phyloP scores from a whole-genome alignment of 345 rosid species.

The Durio zibethinus region DNA sequence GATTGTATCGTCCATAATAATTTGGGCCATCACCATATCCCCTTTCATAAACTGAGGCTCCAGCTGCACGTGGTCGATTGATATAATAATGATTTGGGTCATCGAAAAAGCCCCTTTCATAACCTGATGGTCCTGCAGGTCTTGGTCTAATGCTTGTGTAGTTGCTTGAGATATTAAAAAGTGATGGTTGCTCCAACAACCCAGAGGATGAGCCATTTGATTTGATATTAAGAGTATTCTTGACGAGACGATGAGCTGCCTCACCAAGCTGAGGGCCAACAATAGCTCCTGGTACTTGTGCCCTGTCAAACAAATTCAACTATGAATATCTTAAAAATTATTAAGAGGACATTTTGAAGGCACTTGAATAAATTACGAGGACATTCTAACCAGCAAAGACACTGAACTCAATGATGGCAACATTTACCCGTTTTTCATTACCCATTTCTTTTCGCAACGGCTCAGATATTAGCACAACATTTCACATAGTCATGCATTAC shows the following conservation, averaged over 20 bases:
- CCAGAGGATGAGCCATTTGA: conserved; percentile 50
- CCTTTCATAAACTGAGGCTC: conserved; percentile 52
- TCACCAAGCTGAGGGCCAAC: conserved; percentile 75
- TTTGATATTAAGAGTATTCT: conserved; percentile 78
- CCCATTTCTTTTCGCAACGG: background rate
- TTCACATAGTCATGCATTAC: background rate
- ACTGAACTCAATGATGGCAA: background rate
- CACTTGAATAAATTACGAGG: background rate
- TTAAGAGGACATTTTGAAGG: background rate
- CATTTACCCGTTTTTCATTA: background rate
- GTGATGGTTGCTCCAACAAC: conserved; percentile 40
- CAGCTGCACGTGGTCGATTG: conserved; percentile 52
- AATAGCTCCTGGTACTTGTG: conserved; percentile 76
- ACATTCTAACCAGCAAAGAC: background rate
- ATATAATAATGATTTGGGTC: conserved; percentile 34
- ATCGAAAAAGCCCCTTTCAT: conserved; percentile 50
- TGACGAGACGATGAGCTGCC: conserved; percentile 97
- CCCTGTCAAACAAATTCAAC: conserved; percentile 44
- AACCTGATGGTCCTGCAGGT: conserved; percentile 56
- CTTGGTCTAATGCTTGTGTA: conserved; percentile 46
- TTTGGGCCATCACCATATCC: conserved; percentile 42
- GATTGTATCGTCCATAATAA: conserved; percentile 40
- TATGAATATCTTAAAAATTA: background rate
- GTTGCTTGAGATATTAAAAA: conserved; percentile 42
- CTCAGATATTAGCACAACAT: background rate